phyloP scores from a whole-genome alignment of 2,329 filamentous ascomycete genomes.

The Apiospora aurea region DNA sequence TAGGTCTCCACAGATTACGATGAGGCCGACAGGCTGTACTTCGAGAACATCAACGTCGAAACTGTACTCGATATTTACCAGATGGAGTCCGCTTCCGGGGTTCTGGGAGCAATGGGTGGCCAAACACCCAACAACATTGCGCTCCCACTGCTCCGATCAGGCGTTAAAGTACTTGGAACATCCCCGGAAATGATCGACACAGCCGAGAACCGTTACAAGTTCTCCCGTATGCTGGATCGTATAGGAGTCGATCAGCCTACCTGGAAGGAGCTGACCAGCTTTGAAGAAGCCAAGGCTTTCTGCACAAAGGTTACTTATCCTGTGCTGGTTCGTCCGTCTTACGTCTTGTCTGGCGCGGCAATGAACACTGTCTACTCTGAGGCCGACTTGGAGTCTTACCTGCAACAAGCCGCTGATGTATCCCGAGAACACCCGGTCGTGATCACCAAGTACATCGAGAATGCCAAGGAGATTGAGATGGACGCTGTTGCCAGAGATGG shows the following conservation, averaged over 20 bases:
- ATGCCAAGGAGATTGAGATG: conserved; percentile 99
- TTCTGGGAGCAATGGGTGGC: conserved; percentile 94
- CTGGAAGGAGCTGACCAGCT: conserved; percentile 97
- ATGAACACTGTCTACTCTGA: conserved; percentile 99
- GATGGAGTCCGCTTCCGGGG: conserved; percentile 81
- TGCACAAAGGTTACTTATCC: conserved; percentile 90
- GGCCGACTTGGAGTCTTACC: conserved; percentile 86
- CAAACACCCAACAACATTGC: conserved; percentile 99
- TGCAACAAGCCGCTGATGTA: conserved; percentile 90
- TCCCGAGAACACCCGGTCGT: conserved; percentile 96
- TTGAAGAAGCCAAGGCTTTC: conserved; percentile 87
- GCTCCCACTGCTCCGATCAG: conserved; percentile 83
- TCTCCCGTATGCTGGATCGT: conserved; percentile 95
- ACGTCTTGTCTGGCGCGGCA: conserved; percentile 94
- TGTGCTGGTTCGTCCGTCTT: conserved; percentile 93
- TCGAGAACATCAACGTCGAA: conserved; percentile 93
- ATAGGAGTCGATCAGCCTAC: conserved; percentile 95
- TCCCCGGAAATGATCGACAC: conserved; percentile 99
- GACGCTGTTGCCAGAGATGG: conserved; percentile 94
- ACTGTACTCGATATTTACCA: conserved; percentile 94
- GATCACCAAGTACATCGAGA: conserved; percentile 99
- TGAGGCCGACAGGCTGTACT: conserved; percentile 92
- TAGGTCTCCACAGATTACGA: conserved; percentile 83
- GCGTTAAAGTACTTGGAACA: conserved; percentile 92
- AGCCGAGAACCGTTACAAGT: conserved; percentile 98